Base-by-base conservation (phyloP, 1,284 basidiomycete species). In the Fomes fomentarius region DNA sequence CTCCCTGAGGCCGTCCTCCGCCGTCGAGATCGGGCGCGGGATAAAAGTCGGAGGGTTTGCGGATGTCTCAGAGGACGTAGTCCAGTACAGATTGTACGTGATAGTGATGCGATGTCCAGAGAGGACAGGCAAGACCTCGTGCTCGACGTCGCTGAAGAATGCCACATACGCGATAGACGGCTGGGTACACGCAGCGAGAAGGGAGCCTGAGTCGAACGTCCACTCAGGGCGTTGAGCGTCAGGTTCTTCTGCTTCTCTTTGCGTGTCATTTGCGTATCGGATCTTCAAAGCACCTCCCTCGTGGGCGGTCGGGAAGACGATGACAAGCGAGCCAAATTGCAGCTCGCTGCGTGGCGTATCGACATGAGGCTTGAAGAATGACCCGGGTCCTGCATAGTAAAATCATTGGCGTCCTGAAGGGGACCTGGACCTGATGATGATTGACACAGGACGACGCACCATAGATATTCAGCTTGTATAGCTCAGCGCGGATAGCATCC, bases 71-170 rank as follows among this genome's bases (percentile, higher is more conserved):
- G 52, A 50, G 17, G 53, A 30, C 5, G 25, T 35, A n/a, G 3
- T 33, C 35, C 66, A 65, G 50, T 67, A 72, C 34, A 75, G 67
- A 62, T 76, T 73, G 62, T 73, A 79, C 0, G 76, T 76, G 28
- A 81, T 55, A 2, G 76, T 78, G 28, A 81, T 66, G 4, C 61
- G 56, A 48, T 72, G 68, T 0, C 80, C 79, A 0, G 68, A 69
- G 7, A 52, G 63, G 11, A 82, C 76, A 0, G 67, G 69, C 1
- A 64, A 38, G 14, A 81, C 75, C 57, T 80, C 77, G 61, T 80
- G 76, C 55, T 76, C 75, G 56, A 76, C 68, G 62, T 79, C 76
- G 52, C 75, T 72, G 67, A 69, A 78, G 58, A 80, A 76, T 1
- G 72, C 72, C 44, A 68, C 63, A 53, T 71, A 78, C 1, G 68